These are phyloP conservation scores for Botrytis galanthina DNA, from an alignment of 2,329 filamentous ascomycete species.

Conservation along the genomic window DNA sequence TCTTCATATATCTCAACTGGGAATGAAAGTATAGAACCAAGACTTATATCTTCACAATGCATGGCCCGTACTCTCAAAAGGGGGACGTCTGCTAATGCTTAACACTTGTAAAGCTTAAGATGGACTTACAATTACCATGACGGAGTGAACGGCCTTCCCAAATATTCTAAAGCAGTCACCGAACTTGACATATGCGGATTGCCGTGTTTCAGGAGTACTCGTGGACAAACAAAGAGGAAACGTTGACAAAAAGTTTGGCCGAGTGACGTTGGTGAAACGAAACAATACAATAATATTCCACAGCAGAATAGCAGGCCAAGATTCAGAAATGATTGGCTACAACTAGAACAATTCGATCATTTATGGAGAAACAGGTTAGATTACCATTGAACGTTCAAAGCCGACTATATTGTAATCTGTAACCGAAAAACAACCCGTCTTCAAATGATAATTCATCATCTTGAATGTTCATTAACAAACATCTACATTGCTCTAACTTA, in stretches of 20 bases:
- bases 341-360: accelerated
- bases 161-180: no score
- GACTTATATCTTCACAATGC: no score
- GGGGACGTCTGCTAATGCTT: not conserved
- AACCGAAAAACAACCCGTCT: no score
- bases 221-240: not conserved
- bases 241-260: no score
- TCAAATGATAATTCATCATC: not conserved
- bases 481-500: not conserved
- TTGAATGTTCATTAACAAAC: not conserved
- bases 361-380: not conserved
- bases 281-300: not conserved
- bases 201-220: not conserved
- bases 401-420: not conserved
- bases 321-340: not conserved
- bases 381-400: not conserved
- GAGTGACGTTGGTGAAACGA: not conserved
- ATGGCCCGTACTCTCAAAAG: no score
- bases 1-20: no score
- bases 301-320: no score
- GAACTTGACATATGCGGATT: not conserved
- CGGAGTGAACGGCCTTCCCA: not conserved
- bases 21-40: no score
- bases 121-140: no score
- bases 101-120: not conserved